Evolutionary conservation across 352 stramenopile genomes (phyloP).

Genomic region (Pythium sukuiense): DNA sequence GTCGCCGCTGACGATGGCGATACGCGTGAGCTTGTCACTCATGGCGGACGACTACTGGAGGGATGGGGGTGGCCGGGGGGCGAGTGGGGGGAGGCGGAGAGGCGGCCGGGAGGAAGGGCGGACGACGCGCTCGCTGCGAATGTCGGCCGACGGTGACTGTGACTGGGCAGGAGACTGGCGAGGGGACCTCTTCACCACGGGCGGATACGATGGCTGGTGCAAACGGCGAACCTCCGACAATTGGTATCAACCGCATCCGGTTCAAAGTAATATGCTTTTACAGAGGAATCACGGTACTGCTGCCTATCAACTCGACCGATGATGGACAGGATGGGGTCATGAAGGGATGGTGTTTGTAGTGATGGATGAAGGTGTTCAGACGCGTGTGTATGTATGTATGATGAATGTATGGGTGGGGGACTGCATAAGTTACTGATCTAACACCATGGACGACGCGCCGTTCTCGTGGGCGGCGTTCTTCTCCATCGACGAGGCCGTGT

Average conservation of each 20-base stretch:
- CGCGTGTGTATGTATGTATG: not conserved
- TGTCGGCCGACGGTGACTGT: slow-evolving; percentile 3
- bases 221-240: slow-evolving; percentile 26
- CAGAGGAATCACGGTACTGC: slow-evolving; percentile 13
- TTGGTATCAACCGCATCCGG: not conserved
- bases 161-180: not conserved
- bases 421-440: slow-evolving; percentile 77
- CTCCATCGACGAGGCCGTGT: slow-evolving; percentile 55
- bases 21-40: slow-evolving; percentile 95
- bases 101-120: not conserved
- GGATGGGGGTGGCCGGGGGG: not conserved
- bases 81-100: not conserved
- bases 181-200: not conserved
- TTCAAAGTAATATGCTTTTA: slow-evolving; percentile 1
- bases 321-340: not conserved
- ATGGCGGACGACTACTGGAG: slow-evolving; percentile 30
- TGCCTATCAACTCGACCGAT: not conserved
- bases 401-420: slow-evolving; percentile 3
- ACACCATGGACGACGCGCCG: slow-evolving; percentile 72
- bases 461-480: slow-evolving; percentile 60
- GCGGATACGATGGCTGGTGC: slow-evolving; percentile 28
- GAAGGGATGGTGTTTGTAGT: not conserved
- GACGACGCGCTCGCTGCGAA: not conserved
- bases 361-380: not conserved
- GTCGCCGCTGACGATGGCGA: slow-evolving; percentile 97